A percentile compares a stretch with the other conserved stretches of the same genome.
phyloP scores from a whole-genome alignment of 441 rosid species.

The Syzygium malaccense region DNA sequence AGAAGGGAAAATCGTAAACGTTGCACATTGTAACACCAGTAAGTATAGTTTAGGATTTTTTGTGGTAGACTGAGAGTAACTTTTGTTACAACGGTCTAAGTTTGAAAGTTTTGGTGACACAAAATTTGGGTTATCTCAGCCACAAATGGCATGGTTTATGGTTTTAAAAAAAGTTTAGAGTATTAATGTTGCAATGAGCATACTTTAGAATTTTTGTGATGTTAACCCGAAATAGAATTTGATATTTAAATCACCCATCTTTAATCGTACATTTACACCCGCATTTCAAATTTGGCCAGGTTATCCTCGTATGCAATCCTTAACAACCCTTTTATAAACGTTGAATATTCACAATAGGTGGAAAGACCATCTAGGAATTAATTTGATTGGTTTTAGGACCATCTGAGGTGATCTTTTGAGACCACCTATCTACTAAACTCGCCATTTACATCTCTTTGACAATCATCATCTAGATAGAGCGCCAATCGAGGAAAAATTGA shows the following conservation, averaged over 20 bases:
- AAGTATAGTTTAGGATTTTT: neutral
- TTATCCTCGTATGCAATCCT: neutral
- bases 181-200: neutral
- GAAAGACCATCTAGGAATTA: neutral
- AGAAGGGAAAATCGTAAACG: neutral
- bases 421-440: neutral
- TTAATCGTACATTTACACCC: neutral
- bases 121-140: neutral
- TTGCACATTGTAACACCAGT: neutral
- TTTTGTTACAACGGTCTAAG: neutral
- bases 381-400: neutral
- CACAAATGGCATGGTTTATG: neutral
- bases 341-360: neutral
- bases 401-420: neutral
- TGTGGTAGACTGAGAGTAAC: fast-evolving
- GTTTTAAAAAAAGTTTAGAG: neutral
- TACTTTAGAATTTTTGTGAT: neutral
- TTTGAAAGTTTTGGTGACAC: neutral
- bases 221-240: neutral
- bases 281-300: neutral
- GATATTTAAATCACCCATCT: neutral
- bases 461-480: neutral
- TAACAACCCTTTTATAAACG: neutral
- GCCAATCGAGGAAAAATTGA: neutral
- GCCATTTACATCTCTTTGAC: neutral